Evolutionary conservation across 2,329 filamentous ascomycete genomes (phyloP).

Genomic region (Immersiporthe knoxdaviesiana): DNA sequence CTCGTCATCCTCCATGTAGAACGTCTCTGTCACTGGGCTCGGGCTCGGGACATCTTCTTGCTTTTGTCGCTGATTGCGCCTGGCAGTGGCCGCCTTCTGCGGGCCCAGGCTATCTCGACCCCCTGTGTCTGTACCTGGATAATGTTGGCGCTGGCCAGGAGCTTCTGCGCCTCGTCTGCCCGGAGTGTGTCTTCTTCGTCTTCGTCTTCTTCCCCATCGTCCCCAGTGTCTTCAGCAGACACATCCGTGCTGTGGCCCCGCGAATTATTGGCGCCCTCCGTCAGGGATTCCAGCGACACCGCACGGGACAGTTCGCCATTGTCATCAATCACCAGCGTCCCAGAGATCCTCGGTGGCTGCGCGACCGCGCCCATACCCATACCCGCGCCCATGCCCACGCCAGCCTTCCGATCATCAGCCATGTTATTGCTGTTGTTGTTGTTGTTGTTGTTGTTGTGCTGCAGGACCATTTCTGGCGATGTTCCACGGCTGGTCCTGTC

Average conservation of each 20-base stretch:
- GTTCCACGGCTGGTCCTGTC: constrained; percentile 18
- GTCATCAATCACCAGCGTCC: constrained; percentile 8
- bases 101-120: background rate
- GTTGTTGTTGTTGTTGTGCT: background rate
- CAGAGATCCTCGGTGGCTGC: constrained; percentile 4
- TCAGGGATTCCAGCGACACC: constrained; percentile 20
- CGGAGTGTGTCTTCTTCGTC: constrained; percentile 27
- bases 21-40: constrained; percentile 27
- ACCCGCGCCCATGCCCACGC: background rate
- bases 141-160: constrained; percentile 18
- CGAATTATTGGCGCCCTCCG: constrained; percentile 17
- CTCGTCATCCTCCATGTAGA: constrained; percentile 29
- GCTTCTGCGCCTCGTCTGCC: constrained; percentile 22
- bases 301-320: constrained; percentile 24
- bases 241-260: constrained; percentile 18
- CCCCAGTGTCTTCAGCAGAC: background rate
- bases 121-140: background rate
- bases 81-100: background rate
- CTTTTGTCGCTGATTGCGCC: constrained; percentile 1
- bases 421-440: background rate
- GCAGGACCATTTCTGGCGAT: constrained; percentile 20
- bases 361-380: background rate
- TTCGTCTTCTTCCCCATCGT: constrained; percentile 18
- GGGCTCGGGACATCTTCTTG: constrained; percentile 11
- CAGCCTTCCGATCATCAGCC: constrained; percentile 7